Percentiles rank a stretch among this genome's conserved stretches.
These are phyloP conservation scores for Cladobotryum mycophilum DNA, from an alignment of 2,329 filamentous ascomycete genomes.

Conservation along the genomic window DNA sequence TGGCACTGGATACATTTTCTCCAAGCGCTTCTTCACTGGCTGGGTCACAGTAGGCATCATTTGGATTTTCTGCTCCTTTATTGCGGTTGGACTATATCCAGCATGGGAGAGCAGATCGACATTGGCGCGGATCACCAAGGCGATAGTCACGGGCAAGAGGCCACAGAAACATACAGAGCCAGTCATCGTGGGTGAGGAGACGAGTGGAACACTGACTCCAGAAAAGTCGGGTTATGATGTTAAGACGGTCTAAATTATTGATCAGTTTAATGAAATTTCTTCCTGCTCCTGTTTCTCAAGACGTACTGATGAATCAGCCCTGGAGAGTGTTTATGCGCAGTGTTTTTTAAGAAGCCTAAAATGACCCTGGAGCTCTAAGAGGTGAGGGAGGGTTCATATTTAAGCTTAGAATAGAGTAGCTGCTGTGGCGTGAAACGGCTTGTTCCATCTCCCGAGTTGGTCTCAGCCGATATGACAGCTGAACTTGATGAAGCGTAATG, in stretches of 20 bases:
- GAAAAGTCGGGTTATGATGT: constrained; percentile 1
- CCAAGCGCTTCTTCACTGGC: constrained; percentile 60
- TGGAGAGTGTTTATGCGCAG: too few species aligned
- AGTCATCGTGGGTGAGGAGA: not conserved
- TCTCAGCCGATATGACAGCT: too few species aligned
- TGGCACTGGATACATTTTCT: constrained; percentile 64
- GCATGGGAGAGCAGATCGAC: constrained; percentile 71
- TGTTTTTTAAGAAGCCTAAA: not conserved
- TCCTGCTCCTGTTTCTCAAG: not conserved
- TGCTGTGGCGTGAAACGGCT: too few species aligned
- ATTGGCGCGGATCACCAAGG: constrained; percentile 9
- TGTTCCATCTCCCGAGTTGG: too few species aligned
- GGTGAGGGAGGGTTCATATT: too few species aligned
- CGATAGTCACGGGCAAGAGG: constrained; percentile 4
- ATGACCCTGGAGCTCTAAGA: too few species aligned
- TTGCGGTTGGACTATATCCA: constrained; percentile 74
- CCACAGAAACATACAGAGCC: not conserved
- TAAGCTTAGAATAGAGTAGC: too few species aligned
- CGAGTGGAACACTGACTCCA: constrained; percentile 3
- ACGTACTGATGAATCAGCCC: not conserved
- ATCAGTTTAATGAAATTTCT: not conserved
- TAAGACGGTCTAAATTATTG: constrained; percentile 1
- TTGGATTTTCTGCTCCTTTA: constrained; percentile 65
- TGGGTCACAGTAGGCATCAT: constrained; percentile 66
- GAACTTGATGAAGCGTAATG: too few species aligned